Evolutionary conservation across 1,284 basidiomycete genomes (phyloP), one percentile per base, ranked within the genome.

Genomic region (Tranzscheliella williamsii): DNA sequence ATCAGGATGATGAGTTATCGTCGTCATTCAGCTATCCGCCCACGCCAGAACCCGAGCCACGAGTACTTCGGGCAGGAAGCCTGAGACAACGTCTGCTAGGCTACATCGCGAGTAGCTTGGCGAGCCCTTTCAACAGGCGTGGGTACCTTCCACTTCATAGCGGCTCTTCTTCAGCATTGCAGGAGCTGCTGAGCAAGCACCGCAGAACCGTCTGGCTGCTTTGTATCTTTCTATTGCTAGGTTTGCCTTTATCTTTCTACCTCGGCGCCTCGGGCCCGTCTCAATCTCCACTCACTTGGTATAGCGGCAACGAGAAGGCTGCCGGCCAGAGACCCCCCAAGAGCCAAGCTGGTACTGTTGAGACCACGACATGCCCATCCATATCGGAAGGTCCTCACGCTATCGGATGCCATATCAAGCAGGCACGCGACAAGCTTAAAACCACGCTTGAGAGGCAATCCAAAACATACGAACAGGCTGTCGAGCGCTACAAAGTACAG

Each of bases 371-470:
- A 29, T 56, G 53, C 26, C 31, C 33, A 12, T 7, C 29, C 38
- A 17, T 56, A 18, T 30, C 36, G 5, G 20, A 41, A n/a, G 46
- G 46, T 7, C 37, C 41, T 24, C 45, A 56, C 6, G 44, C 53
- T 8, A 30, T 56, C 20, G 16, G 15, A 0, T 56, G 53, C 24
- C 53, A 56, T 22, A 26, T 49, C 15, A 21, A 26, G 11, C 29
- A 44, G 5, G 53, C 53, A 8, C 42, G 37, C 34, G 37, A 31
- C 21, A 49, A 50, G 20, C 50, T 41, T 22, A 35, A 56, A 5
- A 12, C 22, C 13, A 43, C 50, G 46, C 29, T 40, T 26, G 11
- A 30, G 11, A 44, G 56, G 4, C 56, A 60, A 21, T 53, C 50
- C 5, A 43, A 36, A 17, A 60, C 56, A 0, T 31, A 32, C 3